Evolutionary conservation across 331 rosid genomes (phyloP).

Genomic region (Rosa hybrid): DNA sequence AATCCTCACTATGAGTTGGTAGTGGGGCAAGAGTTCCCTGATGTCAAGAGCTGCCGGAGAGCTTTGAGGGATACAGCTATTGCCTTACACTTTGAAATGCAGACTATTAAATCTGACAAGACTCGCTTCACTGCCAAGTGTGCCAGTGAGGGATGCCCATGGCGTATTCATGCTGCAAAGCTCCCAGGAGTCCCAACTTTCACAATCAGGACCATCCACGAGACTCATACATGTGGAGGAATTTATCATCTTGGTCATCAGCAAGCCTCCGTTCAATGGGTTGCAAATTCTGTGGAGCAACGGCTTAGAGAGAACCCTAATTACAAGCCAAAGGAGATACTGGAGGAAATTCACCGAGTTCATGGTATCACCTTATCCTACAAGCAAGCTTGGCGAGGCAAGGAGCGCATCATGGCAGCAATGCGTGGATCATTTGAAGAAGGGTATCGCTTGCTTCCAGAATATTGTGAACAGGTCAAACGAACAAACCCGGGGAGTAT

Average conservation of each 20-base stretch:
- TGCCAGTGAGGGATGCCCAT: conserved; percentile 86
- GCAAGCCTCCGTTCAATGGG: conserved; percentile 98
- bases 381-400: conserved; percentile 97
- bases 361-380: conserved; percentile 92
- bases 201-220: conserved; percentile 83
- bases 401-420: conserved; percentile 95
- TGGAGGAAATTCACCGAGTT: conserved; percentile 87
- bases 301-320: conserved; percentile 82
- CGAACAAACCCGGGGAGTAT: conserved; percentile 85
- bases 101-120: conserved; percentile 91
- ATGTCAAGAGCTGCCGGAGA: conserved; percentile 91
- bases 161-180: conserved; percentile 98
- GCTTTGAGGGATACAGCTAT: conserved; percentile 92
- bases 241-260: conserved; percentile 90
- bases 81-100: conserved; percentile 90
- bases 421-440: conserved; percentile 97
- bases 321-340: conserved; percentile 89
- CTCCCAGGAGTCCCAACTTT: conserved; percentile 94
- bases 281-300: conserved; percentile 85
- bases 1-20: conserved; percentile 59
- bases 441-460: conserved; percentile 89
- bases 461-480: conserved; percentile 83
- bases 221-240: conserved; percentile 81
- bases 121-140: conserved; percentile 93
- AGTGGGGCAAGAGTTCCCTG: conserved; percentile 93